Base-by-base conservation (phyloP, 169 alveolate genomes). In the Plasmodium chabaudi region DNA sequence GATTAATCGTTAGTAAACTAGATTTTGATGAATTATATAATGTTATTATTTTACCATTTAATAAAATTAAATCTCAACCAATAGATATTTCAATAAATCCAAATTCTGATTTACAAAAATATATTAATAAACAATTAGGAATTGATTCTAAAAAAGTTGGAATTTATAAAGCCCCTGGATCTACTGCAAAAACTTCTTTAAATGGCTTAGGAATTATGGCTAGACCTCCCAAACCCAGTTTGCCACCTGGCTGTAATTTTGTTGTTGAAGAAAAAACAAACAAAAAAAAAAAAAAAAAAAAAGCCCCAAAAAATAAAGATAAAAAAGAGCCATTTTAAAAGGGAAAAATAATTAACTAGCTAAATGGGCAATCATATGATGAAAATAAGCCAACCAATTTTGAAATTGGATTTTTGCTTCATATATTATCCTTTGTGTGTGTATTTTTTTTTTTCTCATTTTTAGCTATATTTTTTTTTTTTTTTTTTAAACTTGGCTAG, bases 121-220 rank as follows among this genome's bases (percentile, higher is more conserved):
- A 79, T 46, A 79, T 79, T 39, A 68, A 79, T 79, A 79, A 79
- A 53, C 89, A 79, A 25, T 49, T 79, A 65, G 89, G 89, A 6
- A 79, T 79, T 5, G 89, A 79, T 55, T 53, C 77, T 1, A 64
- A 51, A 46, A 92, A 82, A 57, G 67, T 71, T 61, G 91, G 87
- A 1, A 71, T 94, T 9, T 94, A 94, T 87, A 87, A 95, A 6
- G 94, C 96, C 15, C 96, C 96, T 2, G 94, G 96, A 19, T 87
- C 94, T 12, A 60, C 72, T 49, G 72, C 87, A 25, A 34, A 42
- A 0, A 53, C 27, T 34, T 39, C 21, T 0, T 34, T 34, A 34
- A 34, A 34, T 7, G 42, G 42, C 42, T 34, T 34, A 34, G 42
- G 42, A 34, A 34, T 34, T 34, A n/a, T 68, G 5, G 10, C 69